Evolutionary conservation across 768 basidiomycete species (phyloP).

Genomic region (Glaciozyma martinii): DNA sequence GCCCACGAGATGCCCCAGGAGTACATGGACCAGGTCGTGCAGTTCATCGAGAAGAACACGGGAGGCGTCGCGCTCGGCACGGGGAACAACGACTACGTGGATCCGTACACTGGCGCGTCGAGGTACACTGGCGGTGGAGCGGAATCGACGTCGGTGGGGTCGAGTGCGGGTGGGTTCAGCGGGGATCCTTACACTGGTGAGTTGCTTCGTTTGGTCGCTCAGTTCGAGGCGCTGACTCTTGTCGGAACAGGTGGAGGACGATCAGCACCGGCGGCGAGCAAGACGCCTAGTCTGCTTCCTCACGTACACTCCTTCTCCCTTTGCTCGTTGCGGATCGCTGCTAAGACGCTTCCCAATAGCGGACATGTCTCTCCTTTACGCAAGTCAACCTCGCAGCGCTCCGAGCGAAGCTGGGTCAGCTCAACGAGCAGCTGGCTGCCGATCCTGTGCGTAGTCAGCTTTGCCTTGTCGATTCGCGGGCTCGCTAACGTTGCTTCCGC

Average conservation of each 20-base stretch:
- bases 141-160: not conserved
- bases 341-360: not conserved
- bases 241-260: conserved; percentile 21
- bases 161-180: not conserved
- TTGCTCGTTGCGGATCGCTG: not conserved
- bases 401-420: conserved; percentile 66
- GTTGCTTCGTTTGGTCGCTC: not conserved
- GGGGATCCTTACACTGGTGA: conserved; percentile 29
- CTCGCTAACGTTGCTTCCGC: not conserved
- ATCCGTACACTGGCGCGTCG: conserved; percentile 74
- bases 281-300: conserved; percentile 9
- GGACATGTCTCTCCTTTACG: conserved; percentile 59
- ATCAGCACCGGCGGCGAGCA: not conserved
- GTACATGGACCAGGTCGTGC: conserved; percentile 82
- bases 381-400: conserved; percentile 72
- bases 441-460: conserved; percentile 54
- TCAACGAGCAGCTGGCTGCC: conserved; percentile 46
- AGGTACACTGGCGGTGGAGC: conserved; percentile 18
- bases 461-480: not conserved
- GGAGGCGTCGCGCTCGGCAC: conserved; percentile 58
- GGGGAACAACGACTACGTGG: conserved; percentile 53
- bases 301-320: not conserved
- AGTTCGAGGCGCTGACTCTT: not conserved
- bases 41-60: conserved; percentile 89
- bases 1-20: conserved; percentile 69